phyloP scores from a whole-genome alignment of 75 land plant species.

The Sequoiadendron giganteum region DNA sequence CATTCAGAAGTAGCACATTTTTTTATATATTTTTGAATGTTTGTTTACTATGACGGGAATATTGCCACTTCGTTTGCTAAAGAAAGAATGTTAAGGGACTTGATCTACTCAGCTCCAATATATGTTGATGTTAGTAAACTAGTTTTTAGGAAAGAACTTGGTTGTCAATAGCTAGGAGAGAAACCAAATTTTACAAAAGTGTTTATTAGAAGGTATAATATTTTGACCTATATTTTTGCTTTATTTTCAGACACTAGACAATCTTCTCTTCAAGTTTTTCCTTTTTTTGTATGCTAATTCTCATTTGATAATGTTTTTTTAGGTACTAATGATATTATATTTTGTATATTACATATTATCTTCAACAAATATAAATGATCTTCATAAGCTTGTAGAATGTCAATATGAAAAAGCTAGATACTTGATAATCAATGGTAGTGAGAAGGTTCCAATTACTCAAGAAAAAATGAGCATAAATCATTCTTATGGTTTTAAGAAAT shows the following conservation, averaged over 20 bases:
- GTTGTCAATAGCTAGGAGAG: constrained; percentile 91
- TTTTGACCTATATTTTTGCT: background rate
- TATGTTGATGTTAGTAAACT: constrained; percentile 91
- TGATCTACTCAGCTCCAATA: constrained; percentile 93
- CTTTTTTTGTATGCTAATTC: background rate
- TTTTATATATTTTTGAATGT: no score
- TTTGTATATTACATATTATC: constrained; percentile 92
- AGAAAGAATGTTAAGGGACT: constrained; percentile 85
- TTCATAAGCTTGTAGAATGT: constrained; percentile 97
- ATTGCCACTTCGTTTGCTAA: constrained; percentile 94
- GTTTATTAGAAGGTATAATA: constrained; percentile 79
- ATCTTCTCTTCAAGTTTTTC: background rate
- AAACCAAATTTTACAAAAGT: constrained; percentile 91
- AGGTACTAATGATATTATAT: constrained; percentile 97
- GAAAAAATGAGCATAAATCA: constrained; percentile 99
- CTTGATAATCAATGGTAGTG: constrained; percentile 98
- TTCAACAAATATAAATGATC: constrained; percentile 86
- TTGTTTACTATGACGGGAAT: constrained; percentile 63
- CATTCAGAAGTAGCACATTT: no score
- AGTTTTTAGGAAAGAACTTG: constrained; percentile 84
- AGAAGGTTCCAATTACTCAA: constrained; percentile 97
- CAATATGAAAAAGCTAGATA: constrained; percentile 98
- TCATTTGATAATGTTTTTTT: background rate
- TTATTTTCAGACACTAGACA: background rate
- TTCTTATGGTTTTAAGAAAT: constrained; percentile 96